Conservation (phyloP, 139 green algal genomes). For the Tetraselmis chui region DNA sequence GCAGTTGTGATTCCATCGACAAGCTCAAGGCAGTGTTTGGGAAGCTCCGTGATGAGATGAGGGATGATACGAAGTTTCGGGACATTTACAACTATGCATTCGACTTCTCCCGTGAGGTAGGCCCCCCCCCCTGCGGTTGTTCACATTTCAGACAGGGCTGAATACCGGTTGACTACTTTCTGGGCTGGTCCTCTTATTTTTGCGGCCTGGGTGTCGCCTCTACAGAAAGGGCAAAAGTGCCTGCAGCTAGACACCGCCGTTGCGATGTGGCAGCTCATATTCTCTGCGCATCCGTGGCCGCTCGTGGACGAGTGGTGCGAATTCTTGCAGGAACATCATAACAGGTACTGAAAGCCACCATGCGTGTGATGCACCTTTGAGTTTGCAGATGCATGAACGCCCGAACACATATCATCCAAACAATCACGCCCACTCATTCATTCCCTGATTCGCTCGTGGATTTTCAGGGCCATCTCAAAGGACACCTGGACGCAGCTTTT, state of each 20-base stretch:
- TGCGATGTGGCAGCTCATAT: slow-evolving; percentile 88
- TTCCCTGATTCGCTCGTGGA: too few species aligned
- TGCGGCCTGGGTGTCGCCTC: slow-evolving; percentile 12
- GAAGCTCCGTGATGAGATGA: slow-evolving; percentile 42
- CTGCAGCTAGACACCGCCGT: slow-evolving; percentile 83
- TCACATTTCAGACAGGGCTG: too few species aligned
- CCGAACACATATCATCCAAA: too few species aligned
- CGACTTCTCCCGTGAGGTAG: slow-evolving; percentile 56
- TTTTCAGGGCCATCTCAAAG: slow-evolving; percentile 53
- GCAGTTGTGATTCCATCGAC: slow-evolving; percentile 54
- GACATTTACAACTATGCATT: slow-evolving; percentile 78
- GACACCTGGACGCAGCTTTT: slow-evolving; percentile 82
- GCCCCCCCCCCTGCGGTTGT: too few species aligned
- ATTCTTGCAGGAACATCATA: slow-evolving; percentile 75
- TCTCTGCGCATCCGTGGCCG: slow-evolving; percentile 42
- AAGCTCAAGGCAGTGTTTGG: slow-evolving; percentile 59
- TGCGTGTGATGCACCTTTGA: background rate
- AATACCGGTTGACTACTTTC: too few species aligned
- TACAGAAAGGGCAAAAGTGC: slow-evolving; percentile 89
- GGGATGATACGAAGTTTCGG: background rate
- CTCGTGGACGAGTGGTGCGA: slow-evolving; percentile 69
- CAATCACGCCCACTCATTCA: too few species aligned
- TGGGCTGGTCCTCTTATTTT: background rate
- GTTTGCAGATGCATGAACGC: too few species aligned
- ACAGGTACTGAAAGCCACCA: slow-evolving; percentile 12